Evolutionary conservation across 2,329 filamentous ascomycete genomes (phyloP).

Genomic region (Paraphoma chrysanthemicola): DNA sequence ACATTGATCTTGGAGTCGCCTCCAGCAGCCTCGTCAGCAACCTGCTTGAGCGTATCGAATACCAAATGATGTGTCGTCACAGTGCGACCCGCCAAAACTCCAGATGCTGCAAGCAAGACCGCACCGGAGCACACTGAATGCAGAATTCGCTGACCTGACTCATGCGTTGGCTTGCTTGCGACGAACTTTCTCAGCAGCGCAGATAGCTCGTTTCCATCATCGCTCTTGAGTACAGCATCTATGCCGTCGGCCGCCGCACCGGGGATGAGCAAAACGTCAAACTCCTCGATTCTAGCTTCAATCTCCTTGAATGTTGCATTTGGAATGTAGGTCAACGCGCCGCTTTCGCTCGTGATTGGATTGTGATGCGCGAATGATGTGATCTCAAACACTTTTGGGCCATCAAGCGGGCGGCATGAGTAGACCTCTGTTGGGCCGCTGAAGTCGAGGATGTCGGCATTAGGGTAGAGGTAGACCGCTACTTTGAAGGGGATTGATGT

Average conservation of each 20-base stretch:
- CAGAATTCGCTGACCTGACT: constrained; percentile 36
- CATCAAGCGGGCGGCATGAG: constrained; percentile 34
- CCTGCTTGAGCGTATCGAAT: constrained; percentile 30
- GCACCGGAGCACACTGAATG: constrained; percentile 52
- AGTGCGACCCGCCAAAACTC: constrained; percentile 43
- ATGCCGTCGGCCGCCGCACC: constrained; percentile 40
- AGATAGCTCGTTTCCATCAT: constrained; percentile 24
- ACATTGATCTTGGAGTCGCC: constrained; percentile 32
- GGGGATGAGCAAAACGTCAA: constrained; percentile 51
- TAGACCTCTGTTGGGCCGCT: constrained; percentile 49
- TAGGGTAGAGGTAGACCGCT: constrained; percentile 48
- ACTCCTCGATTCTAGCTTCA: constrained; percentile 32
- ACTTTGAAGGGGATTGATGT: constrained; percentile 37
- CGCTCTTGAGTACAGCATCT: constrained; percentile 25
- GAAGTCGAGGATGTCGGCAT: constrained; percentile 52
- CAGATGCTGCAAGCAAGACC: constrained; percentile 47
- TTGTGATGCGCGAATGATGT: constrained; percentile 42
- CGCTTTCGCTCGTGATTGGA: constrained; percentile 27
- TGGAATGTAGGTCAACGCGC: constrained; percentile 38
- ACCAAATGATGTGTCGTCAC: constrained; percentile 51
- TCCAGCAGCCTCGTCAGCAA: constrained; percentile 39
- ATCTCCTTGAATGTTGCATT: constrained; percentile 41
- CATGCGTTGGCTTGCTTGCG: constrained; percentile 25
- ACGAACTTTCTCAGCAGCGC: constrained; percentile 32
- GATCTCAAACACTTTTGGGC: constrained; percentile 38